Conservation (phyloP, 2,329 filamentous ascomycete genomes). For the Trichoderma koningiopsis region DNA sequence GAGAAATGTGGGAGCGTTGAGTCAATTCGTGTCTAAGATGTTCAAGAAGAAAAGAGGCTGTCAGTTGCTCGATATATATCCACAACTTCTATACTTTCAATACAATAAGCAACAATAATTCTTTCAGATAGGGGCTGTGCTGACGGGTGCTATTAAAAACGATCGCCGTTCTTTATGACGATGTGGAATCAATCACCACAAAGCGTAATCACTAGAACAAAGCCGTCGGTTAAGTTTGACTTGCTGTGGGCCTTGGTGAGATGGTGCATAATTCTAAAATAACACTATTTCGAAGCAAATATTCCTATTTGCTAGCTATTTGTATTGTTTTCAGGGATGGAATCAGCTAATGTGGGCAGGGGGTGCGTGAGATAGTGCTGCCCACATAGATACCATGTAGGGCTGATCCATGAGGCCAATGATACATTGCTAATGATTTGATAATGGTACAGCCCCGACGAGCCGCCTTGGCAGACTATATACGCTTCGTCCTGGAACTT, state of each 20-base stretch:
- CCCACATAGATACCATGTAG: background rate
- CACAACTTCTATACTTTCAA: background rate
- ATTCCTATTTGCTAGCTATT: background rate
- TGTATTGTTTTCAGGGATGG: background rate
- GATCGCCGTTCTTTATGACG: background rate
- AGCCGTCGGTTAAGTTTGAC: background rate
- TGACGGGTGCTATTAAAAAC: background rate
- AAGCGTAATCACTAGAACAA: slow-evolving; percentile 5
- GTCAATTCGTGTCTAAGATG: background rate
- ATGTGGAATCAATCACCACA: slow-evolving; percentile 14
- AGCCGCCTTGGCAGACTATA: background rate
- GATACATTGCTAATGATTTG: background rate
- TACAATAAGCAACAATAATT: background rate
- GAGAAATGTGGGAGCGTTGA: background rate
- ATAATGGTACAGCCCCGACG: background rate
- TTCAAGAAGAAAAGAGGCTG: no score
- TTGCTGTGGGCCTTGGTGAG: background rate
- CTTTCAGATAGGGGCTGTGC: background rate
- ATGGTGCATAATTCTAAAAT: background rate
- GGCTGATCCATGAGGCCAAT: background rate
- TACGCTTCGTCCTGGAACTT: background rate
- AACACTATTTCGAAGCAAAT: background rate
- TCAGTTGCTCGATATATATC: background rate
- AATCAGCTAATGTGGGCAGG: background rate
- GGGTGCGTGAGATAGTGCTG: background rate